Base-by-base conservation (phyloP, 2,329 filamentous ascomycete genomes). In the Metarhizium robertsii region DNA sequence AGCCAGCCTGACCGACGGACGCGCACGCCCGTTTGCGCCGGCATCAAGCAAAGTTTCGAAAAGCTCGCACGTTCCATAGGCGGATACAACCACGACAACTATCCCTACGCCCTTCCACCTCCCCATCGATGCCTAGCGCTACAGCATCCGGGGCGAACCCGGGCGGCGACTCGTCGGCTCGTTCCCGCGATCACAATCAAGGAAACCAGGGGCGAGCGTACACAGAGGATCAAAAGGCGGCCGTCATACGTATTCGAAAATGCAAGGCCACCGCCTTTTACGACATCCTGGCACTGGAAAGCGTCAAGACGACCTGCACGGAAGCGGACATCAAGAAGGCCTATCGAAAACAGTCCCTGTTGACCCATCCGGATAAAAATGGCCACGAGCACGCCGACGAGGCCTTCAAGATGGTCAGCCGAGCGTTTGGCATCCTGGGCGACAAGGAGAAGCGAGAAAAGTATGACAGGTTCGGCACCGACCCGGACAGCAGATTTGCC, bases 321-420 rank as follows among this genome's bases (percentile, higher is more conserved):
- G 92, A 97, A 63, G 72, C 78, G 59, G 92, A 97, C 66, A 91
- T 99, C 69, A 99, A 97, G 73, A 97, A 97, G 77, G 92, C 94
- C 6, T 99, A 99, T 74, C 84, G 92, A 67, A 97, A 96, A 75
- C 80, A 95, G 69, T 94, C 88, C 68, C 76, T 99, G 65, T 79
- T 97, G 67, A 99, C 94, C 57, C 94, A 99, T 77, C 94, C 94
- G 60, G 94, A 99, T 78, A 99, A 99, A 78, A 99, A 99, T 79
- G 92, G 92, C 52, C 92, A 96, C 70, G 86, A 92, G 42, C 85
- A 95, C 58, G 92, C 94, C 55, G 94, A 96, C 69, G 94, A 99
- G 75, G 94, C 94, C 36, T 99, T 99, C 77, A 99, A 99, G 78
- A 88, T 96, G 88, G 91, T 99, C 29, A 88, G 90, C 66, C 82